phyloP scores from a whole-genome alignment of 2,329 filamentous ascomycete genomes.

The Monilinia vaccinii-corymbosi region DNA sequence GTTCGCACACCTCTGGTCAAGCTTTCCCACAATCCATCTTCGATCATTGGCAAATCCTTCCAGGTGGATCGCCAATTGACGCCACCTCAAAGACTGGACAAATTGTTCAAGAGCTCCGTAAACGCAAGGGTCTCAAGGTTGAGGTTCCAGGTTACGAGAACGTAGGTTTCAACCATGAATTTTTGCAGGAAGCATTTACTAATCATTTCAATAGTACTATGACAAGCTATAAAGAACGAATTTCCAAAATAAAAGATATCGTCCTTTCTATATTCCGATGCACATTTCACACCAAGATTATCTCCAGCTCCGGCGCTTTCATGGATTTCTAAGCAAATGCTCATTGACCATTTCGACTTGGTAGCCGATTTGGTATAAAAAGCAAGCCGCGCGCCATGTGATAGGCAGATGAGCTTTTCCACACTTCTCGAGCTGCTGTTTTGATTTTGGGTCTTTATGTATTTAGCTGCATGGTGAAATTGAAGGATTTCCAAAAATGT shows the following conservation, averaged over 20 bases:
- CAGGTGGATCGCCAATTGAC: slow-evolving; percentile 89
- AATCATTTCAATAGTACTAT: slow-evolving; percentile 66
- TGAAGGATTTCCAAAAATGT: slow-evolving; percentile 21
- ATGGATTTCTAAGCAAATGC: slow-evolving; percentile 24
- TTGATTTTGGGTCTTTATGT: slow-evolving; percentile 23
- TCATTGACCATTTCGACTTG: slow-evolving; percentile 17
- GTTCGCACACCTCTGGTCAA: slow-evolving; percentile 87
- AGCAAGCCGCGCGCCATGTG: slow-evolving; percentile 22
- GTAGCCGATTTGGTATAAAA: slow-evolving; percentile 21
- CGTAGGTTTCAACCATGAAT: slow-evolving; percentile 52
- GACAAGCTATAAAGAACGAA: slow-evolving; percentile 77
- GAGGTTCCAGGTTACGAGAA: slow-evolving; percentile 89
- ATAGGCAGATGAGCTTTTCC: slow-evolving; percentile 19
- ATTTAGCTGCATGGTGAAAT: slow-evolving; percentile 27
- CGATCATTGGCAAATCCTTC: slow-evolving; percentile 96
- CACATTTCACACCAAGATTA: slow-evolving; percentile 18
- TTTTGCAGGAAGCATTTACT: slow-evolving; percentile 24
- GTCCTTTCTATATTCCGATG: slow-evolving; percentile 20
- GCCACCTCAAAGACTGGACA: slow-evolving; percentile 69
- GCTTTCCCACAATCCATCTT: slow-evolving; percentile 99
- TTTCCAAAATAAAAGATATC: slow-evolving; percentile 27
- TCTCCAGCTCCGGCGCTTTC: slow-evolving; percentile 21
- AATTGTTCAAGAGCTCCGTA: slow-evolving; percentile 83
- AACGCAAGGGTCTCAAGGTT: slow-evolving; percentile 99
- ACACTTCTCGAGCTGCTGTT: slow-evolving; percentile 19